These are phyloP conservation scores for Lactarius trivialis DNA, from an alignment of 768 basidiomycete genomes.

Conservation along the genomic window DNA sequence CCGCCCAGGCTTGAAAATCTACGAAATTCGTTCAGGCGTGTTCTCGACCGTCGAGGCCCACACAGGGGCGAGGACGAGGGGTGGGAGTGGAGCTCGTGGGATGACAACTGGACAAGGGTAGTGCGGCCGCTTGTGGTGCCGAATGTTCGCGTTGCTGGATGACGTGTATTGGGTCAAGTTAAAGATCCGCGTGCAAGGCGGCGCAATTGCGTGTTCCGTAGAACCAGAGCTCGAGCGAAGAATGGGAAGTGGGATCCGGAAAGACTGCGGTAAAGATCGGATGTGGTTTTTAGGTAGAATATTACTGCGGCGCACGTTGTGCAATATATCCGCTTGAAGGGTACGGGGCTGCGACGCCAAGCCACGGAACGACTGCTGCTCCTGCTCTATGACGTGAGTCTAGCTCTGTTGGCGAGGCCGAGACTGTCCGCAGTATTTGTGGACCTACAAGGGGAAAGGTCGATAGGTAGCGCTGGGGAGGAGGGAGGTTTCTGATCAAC, in stretches of 20 bases:
- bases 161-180: constrained; percentile 8
- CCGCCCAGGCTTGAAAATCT: constrained; percentile 13
- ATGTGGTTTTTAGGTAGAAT: not conserved
- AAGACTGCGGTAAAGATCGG: not conserved
- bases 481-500: not conserved
- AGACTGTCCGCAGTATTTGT: constrained; percentile 8
- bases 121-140: constrained; percentile 22
- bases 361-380: not conserved
- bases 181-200: not conserved
- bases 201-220: not conserved
- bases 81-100: constrained; percentile 21
- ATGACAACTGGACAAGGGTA: constrained; percentile 25
- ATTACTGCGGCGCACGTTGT: not conserved
- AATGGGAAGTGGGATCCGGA: not conserved
- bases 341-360: constrained; percentile 1
- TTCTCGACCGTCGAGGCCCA: not conserved
- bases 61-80: constrained; percentile 8
- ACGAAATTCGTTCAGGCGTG: constrained; percentile 9
- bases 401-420: constrained; percentile 6
- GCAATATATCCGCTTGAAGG: not conserved
- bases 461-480: constrained; percentile 7
- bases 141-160: constrained; percentile 12
- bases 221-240: not conserved
- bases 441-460: constrained; percentile 1
- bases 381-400: constrained; percentile 6